These are phyloP conservation scores for Cyberlindnera xylosilytica DNA, from an alignment of 805 yeast genomes.

Conservation along the genomic window DNA sequence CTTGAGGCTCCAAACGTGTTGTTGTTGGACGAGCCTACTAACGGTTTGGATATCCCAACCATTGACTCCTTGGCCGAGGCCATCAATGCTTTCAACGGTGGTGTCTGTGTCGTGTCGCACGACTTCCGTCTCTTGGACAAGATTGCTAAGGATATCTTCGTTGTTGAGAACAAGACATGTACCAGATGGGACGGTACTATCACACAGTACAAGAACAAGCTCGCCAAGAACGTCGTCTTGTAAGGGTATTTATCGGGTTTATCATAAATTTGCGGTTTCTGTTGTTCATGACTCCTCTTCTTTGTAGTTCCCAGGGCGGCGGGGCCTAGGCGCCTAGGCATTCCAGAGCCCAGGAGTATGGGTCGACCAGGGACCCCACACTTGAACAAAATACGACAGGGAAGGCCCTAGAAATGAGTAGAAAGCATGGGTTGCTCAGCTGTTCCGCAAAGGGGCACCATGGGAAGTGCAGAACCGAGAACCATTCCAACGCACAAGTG, in stretches of 20 bases:
- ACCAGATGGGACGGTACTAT: constrained; percentile 95
- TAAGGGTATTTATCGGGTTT: constrained; percentile 27
- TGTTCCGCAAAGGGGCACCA: too few relatives aligned
- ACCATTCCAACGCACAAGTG: too few relatives aligned
- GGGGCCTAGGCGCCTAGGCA: too few relatives aligned
- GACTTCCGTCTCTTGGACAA: constrained; percentile 97
- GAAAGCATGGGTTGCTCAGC: too few relatives aligned
- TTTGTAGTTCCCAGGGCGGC: too few relatives aligned
- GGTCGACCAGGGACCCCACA: too few relatives aligned
- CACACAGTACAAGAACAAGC: constrained; percentile 86
- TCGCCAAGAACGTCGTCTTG: constrained; percentile 87
- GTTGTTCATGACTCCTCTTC: not conserved
- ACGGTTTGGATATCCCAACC: constrained; percentile 97
- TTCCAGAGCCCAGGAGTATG: too few relatives aligned
- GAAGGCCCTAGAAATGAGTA: too few relatives aligned
- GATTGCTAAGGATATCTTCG: constrained; percentile 95
- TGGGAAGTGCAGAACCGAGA: too few relatives aligned
- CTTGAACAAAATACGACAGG: too few relatives aligned
- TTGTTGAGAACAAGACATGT: constrained; percentile 92
- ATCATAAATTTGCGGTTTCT: constrained; percentile 1
- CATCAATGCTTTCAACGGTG: constrained; percentile 91
- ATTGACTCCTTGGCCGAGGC: constrained; percentile 98
- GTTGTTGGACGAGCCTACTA: constrained; percentile 98
- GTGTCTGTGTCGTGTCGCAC: constrained; percentile 98
- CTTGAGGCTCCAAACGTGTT: constrained; percentile 93